phyloP scores from a whole-genome alignment of 2,329 filamentous ascomycete species.

The Colletotrichum kahawae region DNA sequence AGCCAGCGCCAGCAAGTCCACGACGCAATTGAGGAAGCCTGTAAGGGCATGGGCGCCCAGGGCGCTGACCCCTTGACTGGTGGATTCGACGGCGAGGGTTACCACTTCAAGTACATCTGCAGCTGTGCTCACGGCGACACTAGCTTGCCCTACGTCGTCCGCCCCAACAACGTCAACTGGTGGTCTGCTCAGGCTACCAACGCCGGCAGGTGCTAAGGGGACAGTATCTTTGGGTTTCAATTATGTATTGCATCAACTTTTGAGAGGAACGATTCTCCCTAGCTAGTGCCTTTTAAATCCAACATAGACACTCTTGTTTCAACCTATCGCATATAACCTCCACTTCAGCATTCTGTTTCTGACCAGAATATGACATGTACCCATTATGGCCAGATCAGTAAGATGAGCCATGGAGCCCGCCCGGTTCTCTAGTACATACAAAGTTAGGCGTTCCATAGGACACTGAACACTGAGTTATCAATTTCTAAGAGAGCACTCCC shows the following conservation, averaged over 20 bases:
- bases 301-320: not conserved
- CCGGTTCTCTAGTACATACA: too few relatives aligned
- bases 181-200: not conserved
- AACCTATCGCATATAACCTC: not conserved
- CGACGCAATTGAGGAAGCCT: not conserved
- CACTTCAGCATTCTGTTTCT: not conserved
- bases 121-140: not conserved
- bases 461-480: too few relatives aligned
- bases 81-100: not conserved
- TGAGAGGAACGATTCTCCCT: not conserved
- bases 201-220: not conserved
- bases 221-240: not conserved
- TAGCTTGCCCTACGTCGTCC: not conserved
- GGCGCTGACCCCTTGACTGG: not conserved
- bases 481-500: too few relatives aligned
- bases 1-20: not conserved
- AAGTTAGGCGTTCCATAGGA: too few relatives aligned
- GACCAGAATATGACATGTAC: too few relatives aligned
- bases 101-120: not conserved
- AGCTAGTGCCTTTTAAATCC: not conserved
- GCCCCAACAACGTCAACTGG: not conserved
- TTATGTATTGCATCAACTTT: fast-evolving
- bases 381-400: too few relatives aligned
- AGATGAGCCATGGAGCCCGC: too few relatives aligned
- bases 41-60: not conserved